phyloP scores from a whole-genome alignment of 2,329 filamentous ascomycete genomes.

The Exserohilum rostratum region DNA sequence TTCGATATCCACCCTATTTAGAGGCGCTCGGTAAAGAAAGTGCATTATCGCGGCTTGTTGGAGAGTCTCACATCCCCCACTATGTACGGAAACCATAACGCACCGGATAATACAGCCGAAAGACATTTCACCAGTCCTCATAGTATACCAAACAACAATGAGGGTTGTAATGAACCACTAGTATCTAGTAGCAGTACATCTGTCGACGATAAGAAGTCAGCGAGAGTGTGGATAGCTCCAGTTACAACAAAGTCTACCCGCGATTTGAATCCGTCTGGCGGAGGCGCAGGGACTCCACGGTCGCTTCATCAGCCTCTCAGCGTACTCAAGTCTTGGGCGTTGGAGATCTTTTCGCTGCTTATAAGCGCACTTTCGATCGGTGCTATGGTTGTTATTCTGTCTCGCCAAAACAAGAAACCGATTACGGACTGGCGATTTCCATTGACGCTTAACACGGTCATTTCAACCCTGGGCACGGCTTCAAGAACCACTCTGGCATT shows the following conservation, averaged over 20 bases:
- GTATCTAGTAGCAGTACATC: neutral
- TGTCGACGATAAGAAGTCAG: neutral
- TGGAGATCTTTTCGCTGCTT: neutral
- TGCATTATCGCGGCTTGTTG: neutral
- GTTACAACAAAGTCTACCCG: neutral
- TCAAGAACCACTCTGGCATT: conserved; percentile 17
- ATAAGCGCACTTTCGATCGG: neutral
- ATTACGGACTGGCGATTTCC: conserved; percentile 9
- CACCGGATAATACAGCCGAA: neutral
- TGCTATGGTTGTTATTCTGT: conserved; percentile 10
- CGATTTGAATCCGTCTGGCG: neutral
- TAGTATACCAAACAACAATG: neutral
- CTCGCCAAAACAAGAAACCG: conserved; percentile 6
- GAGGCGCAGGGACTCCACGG: neutral
- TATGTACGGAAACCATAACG: neutral
- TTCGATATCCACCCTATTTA: too few species aligned
- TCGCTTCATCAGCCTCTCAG: neutral
- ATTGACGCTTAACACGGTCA: conserved; percentile 15
- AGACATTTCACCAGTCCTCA: neutral
- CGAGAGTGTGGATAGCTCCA: neutral
- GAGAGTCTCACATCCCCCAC: neutral
- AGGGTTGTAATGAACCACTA: neutral
- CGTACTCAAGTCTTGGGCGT: conserved; percentile 1
- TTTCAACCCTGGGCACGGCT: conserved; percentile 15
- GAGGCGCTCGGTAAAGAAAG: neutral